A percentile compares a stretch with the other conserved stretches of the same genome.
phyloP scores from a whole-genome alignment of 2,329 filamentous ascomycete species.

The Dichotomopilus funicola region DNA sequence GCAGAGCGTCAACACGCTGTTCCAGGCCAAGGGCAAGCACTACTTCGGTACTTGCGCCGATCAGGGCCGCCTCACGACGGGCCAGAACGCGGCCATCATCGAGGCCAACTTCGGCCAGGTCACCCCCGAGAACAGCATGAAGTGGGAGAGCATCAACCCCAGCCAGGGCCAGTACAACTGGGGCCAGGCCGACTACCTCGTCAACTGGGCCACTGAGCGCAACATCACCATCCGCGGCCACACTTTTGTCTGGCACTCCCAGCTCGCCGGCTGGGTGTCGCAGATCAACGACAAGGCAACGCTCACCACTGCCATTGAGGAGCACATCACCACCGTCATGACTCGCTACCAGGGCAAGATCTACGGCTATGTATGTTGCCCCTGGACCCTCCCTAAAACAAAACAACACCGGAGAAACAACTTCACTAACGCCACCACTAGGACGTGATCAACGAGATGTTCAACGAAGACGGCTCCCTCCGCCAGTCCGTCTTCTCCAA shows the following conservation, averaged over 20 bases:
- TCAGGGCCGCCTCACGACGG: conserved; percentile 42
- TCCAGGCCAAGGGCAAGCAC: conserved; percentile 57
- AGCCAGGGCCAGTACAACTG: conserved; percentile 49
- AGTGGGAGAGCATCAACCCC: conserved; percentile 56
- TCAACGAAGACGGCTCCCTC: conserved; percentile 54
- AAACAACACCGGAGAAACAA: background rate
- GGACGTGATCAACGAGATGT: conserved; percentile 61
- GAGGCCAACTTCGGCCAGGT: conserved; percentile 56
- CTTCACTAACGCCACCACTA: conserved; percentile 16
- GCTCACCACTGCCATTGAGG: conserved; percentile 50
- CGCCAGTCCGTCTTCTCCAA: conserved; percentile 58
- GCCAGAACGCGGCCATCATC: conserved; percentile 50
- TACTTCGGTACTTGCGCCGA: conserved; percentile 58
- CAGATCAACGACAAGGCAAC: conserved; percentile 44
- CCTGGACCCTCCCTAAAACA: background rate
- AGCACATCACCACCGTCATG: conserved; percentile 53
- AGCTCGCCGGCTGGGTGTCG: conserved; percentile 54
- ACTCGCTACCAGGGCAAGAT: conserved; percentile 58
- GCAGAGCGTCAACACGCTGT: conserved; percentile 47
- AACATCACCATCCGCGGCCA: conserved; percentile 57
- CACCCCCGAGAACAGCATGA: conserved; percentile 64
- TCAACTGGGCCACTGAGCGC: conserved; percentile 51
- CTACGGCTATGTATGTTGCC: conserved; percentile 41
- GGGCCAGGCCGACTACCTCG: conserved; percentile 49
- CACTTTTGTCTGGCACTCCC: conserved; percentile 59